Percentiles rank a stretch among this genome's conserved stretches.
Evolutionary conservation across 345 rosid genomes (phyloP).

Genomic region (Lagerstroemia speciosa): DNA sequence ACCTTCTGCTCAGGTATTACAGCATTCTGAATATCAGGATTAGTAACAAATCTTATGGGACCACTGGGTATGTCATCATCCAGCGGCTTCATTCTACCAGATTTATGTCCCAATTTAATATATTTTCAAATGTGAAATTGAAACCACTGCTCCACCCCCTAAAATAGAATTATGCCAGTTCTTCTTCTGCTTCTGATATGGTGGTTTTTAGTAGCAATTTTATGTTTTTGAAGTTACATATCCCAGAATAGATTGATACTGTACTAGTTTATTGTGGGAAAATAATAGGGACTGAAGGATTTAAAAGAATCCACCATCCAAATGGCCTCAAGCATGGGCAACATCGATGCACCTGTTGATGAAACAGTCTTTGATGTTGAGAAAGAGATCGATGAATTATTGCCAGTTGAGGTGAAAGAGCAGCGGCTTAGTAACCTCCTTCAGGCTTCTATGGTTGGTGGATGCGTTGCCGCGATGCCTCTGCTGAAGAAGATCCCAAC

Average conservation of each 20-base stretch:
- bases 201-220: background rate
- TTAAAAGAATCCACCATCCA: slow-evolving; percentile 15
- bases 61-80: background rate
- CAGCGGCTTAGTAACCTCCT: slow-evolving; percentile 89
- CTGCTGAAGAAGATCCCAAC: slow-evolving; percentile 74
- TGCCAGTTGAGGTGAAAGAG: slow-evolving; percentile 93
- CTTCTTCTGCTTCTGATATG: background rate
- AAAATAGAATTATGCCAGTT: background rate
- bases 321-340: slow-evolving; percentile 14
- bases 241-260: too few relatives aligned
- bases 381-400: slow-evolving; percentile 71
- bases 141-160: background rate
- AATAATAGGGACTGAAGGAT: slow-evolving; percentile 14
- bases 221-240: background rate
- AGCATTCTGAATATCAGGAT: background rate
- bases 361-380: slow-evolving; percentile 66
- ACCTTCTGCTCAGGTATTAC: slow-evolving; percentile 13
- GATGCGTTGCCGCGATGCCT: slow-evolving; percentile 87
- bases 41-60: background rate
- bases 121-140: background rate
- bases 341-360: slow-evolving; percentile 26
- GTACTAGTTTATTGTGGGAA: background rate
- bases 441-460: slow-evolving; percentile 76
- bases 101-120: background rate
- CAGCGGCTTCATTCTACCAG: background rate